Base-by-base conservation (phyloP, 2,329 filamentous ascomycete species). In the Fusarium globosum region DNA sequence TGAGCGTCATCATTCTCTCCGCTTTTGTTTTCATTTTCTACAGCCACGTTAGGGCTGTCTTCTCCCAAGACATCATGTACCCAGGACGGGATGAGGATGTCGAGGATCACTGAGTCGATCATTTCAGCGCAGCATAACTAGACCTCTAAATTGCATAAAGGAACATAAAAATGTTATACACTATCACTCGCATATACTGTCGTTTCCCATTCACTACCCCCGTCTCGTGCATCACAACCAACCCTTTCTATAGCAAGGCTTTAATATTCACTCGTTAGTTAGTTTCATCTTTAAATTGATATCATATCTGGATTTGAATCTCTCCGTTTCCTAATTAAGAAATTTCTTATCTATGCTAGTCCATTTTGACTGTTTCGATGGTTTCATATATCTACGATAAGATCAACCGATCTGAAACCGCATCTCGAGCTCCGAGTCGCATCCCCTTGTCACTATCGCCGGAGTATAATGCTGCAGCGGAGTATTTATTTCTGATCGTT, bases 1-100 rank as follows among this genome's bases (percentile, higher is more conserved):
- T 90, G 83, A 88, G 86, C 6, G 79, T 87, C n/a, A 61, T 89
- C 18, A 36, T 83, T 53, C 36, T 79, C n/a, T 80, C 81, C 8
- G 87, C 85, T 69, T 74, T 79, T 48, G 83, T 85, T 67, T 86
- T 88, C n/a, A 73, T 87, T 33, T 82, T 81, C 58, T 79, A 80
- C 68, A 81, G 84, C 42, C 66, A 80, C 42, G 71, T 87, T 20
- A 80, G 83, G 35, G 87, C 87, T 10, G 82, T 88, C 36, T 69
- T 86, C 12, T 74, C 79, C 18, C 86, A 87, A 74, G 87, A 88
- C 57, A 88, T 88, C 69, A 86, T 88, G 84, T 88, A 88, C 57
- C 86, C 87, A 1, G 86, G 86, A 28, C 79, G 49, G 86, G 68
- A 88, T 68, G 87, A 88, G 76, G 87, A 88, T 66, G 83, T 87